Evolutionary conservation across 371 early-diverging fungal species (phyloP).

Genomic region (Mucor indicus): DNA sequence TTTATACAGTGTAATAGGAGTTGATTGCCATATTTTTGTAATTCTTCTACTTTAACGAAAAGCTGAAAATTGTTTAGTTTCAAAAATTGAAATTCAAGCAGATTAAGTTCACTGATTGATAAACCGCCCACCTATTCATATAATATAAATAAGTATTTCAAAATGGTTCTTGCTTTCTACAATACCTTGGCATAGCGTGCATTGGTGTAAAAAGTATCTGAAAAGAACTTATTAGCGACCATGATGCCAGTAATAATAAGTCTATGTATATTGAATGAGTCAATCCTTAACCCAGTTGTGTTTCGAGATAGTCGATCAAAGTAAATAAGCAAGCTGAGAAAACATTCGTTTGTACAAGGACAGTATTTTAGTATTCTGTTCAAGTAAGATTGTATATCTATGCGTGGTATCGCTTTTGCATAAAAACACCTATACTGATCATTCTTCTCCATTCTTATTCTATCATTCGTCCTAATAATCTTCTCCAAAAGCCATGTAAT

Average conservation of each 20-base stretch:
- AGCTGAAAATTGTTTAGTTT: conserved; percentile 67
- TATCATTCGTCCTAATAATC: conserved; percentile 45
- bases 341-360: conserved; percentile 74
- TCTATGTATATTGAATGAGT: conserved; percentile 83
- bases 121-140: conserved; percentile 89
- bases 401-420: conserved; percentile 67
- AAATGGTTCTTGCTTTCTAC: neutral
- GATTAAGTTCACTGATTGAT: conserved; percentile 86
- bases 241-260: conserved; percentile 77
- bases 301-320: conserved; percentile 63
- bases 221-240: conserved; percentile 77
- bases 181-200: conserved; percentile 78
- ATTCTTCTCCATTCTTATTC: neutral
- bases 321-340: conserved; percentile 76
- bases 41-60: conserved; percentile 64
- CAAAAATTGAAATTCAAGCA: conserved; percentile 84
- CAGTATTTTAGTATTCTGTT: conserved; percentile 71
- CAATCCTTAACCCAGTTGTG: conserved; percentile 58
- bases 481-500: conserved; percentile 35
- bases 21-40: conserved; percentile 79
- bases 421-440: conserved; percentile 47
- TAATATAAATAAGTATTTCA: neutral
- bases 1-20: conserved; percentile 56
- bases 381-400: conserved; percentile 62
- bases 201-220: conserved; percentile 86